A percentile compares a stretch with the other conserved stretches of the same genome.
phyloP scores from a whole-genome alignment of 2,329 filamentous ascomycete species.

The Trichoderma polysporum region DNA sequence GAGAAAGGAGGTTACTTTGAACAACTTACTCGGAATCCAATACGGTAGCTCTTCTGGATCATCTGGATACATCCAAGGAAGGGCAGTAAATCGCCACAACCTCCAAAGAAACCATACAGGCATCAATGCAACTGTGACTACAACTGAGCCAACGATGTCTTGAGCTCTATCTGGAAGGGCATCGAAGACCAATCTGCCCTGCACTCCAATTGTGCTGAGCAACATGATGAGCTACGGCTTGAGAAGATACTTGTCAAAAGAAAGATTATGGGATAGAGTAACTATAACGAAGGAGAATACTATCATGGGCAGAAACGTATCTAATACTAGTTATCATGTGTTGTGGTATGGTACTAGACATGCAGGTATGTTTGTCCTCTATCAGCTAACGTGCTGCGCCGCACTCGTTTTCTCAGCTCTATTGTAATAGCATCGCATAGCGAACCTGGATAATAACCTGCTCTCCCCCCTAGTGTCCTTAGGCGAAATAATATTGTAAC shows the following conservation, averaged over 20 bases:
- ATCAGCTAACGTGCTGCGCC: neutral
- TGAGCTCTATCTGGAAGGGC: neutral
- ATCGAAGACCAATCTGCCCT: neutral
- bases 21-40: slow-evolving; percentile 16
- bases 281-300: neutral
- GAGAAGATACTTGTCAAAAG: too few species aligned
- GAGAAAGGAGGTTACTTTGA: neutral
- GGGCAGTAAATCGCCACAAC: slow-evolving; percentile 13
- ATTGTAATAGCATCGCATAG: neutral
- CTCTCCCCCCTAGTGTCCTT: neutral
- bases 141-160: neutral
- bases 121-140: neutral
- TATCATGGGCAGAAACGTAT: neutral
- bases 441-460: neutral
- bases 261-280: neutral
- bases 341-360: neutral
- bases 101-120: slow-evolving; percentile 2
- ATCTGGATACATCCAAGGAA: slow-evolving; percentile 8
- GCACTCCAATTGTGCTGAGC: neutral
- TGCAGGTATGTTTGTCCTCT: neutral
- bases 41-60: slow-evolving; percentile 15
- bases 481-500: neutral
- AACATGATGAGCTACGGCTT: neutral
- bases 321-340: neutral
- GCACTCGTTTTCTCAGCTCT: neutral